These are phyloP conservation scores for Forsythia viridissima DNA, from an alignment of 257 asterid species.

Conservation along the genomic window DNA sequence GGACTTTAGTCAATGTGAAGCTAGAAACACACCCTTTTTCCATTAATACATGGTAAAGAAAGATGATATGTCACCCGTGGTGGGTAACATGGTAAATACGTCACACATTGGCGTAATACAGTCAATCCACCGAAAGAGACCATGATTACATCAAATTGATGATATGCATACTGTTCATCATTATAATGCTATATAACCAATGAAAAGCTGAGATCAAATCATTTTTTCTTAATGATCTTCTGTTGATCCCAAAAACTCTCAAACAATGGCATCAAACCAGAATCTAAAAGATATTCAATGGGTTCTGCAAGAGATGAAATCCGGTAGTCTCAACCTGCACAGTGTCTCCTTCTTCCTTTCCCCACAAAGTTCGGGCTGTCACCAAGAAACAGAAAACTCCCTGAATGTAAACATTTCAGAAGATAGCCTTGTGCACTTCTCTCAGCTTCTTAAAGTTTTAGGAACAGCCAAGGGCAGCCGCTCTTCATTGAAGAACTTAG, in stretches of 20 bases:
- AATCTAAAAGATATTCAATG: slow-evolving; percentile 52
- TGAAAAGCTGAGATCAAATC: not conserved
- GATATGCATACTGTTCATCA: not conserved
- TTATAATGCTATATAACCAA: not conserved
- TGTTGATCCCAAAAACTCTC: not conserved
- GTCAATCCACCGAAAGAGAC: slow-evolving; percentile 25
- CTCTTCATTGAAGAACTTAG: slow-evolving; percentile 45
- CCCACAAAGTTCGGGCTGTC: slow-evolving; percentile 46
- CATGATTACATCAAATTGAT: not conserved
- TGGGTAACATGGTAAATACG: not conserved
- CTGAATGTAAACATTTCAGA: slow-evolving; percentile 46
- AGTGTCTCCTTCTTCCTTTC: slow-evolving; percentile 58
- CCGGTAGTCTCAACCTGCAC: slow-evolving; percentile 45
- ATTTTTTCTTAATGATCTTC: not conserved
- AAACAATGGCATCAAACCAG: slow-evolving; percentile 42
- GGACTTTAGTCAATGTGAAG: not conserved
- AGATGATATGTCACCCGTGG: too few species aligned
- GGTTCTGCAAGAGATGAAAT: slow-evolving; percentile 40
- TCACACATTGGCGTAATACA: not conserved
- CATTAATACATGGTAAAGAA: not conserved
- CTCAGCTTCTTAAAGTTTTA: slow-evolving; percentile 49
- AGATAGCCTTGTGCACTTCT: slow-evolving; percentile 30
- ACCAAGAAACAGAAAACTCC: slow-evolving; percentile 65
- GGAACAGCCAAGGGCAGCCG: slow-evolving; percentile 17
- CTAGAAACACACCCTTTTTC: not conserved